Evolutionary conservation across 164 flowering plant species (phyloP).

Genomic region (grape (Vitis vinifera)): ASM3070453v1 NC_081812.1:22708501-22709000

Average conservation of each 20-base stretch:
- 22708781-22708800: neutral
- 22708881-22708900: no score
- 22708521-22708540: neutral
- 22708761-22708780: no score
- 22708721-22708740: constrained; percentile 74
- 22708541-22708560: neutral
- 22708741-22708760: constrained; percentile 98
- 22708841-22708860: no score
- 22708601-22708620: constrained; percentile 27
- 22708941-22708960: no score
- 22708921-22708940: no score
- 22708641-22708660: constrained; percentile 73
- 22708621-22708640: constrained; percentile 20
- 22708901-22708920: no score
- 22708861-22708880: no score
- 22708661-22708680: constrained; percentile 88
- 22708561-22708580: constrained; percentile 28
- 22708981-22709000: no score
- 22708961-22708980: no score
- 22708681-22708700: constrained; percentile 98
- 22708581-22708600: constrained; percentile 30
- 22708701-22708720: constrained; percentile 96
- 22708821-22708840: neutral
- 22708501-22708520: neutral
- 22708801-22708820: constrained; percentile 5